Base-by-base conservation (phyloP, 202 grass and related monocot genomes). In the Panicum hallii region DNA sequence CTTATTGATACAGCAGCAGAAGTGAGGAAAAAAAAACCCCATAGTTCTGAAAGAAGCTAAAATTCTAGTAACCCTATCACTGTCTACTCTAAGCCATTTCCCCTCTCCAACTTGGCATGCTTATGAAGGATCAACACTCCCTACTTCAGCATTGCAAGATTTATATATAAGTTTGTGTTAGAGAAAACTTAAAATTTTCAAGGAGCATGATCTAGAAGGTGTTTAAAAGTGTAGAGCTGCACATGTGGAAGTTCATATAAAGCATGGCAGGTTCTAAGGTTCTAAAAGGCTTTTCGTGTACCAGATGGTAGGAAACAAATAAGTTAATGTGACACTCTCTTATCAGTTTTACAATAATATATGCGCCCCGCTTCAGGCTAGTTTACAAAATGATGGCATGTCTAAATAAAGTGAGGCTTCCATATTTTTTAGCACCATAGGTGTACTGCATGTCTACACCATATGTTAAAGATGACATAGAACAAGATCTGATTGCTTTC, bases 401-500 rank as follows among this genome's bases (percentile, higher is more conserved):
- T 73, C 46, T 72, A 54, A 8, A 79, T 50, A 57, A 45, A 55
- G 2, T 47, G 9, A 43, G 20, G 65, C 72, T 88, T 36, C 17
- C 58, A 17, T 60, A 58, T 60, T 49, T 23, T 46, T 68, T 43
- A 43, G 50, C 48, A 40, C 11, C 44, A 52, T 17, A 57, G 22
- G 9, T 34, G 15, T 54, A 55, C 36, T 32, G 47, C 47, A 15
- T 49, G 50, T 57, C 54, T 22, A 4, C 23, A 36, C 8, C 28
- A 58, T 20, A 77, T 44, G 19, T 55, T 23, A 52, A 52, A 52
- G 54, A 63, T 28, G 19, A 52, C 57, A 14, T 17, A 42, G 45
- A 19, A 34, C 11, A 83, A 50, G 13, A 74, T 83, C 78, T 68
- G 12, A 77, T 42, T 82, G 71, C 5, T 44, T 63, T 60, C 44